Base-by-base conservation (phyloP, 2,329 filamentous ascomycete genomes). In the Laburnicola sp. region DNA sequence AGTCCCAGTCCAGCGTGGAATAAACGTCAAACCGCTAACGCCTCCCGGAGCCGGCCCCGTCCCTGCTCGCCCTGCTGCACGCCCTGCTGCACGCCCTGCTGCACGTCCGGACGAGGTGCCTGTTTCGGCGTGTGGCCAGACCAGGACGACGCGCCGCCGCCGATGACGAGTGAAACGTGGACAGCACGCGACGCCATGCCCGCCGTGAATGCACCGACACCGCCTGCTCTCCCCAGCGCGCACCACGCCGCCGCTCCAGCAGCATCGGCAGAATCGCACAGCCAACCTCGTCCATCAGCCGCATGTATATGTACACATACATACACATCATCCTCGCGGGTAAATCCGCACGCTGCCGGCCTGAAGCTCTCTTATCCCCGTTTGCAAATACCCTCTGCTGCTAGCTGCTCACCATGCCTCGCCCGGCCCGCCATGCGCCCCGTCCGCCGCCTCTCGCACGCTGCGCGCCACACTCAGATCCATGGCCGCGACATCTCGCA, bases 11-110 rank as follows among this genome's bases (percentile, higher is more conserved):
- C 50, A 57, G 62, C 60, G 68, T 67, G 67, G 70, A 71, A 71
- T 71, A 67, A 70, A 71, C 66, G 62, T 69, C 59, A 68, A 72
- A 71, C 68, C 62, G 58, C 66, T 65, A 68, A 68, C 60, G 62
- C 59, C 63, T 62, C 58, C 60, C 63, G 58, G 34, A 48, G 47
- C 63, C 59, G 66, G 62, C 65, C 64, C 61, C 60, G 59, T 62
- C 66, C 65, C 64, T 68, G 65, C 50, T 22, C 42, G 49, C 44
- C 51, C 40, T 59, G 62, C 64, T n/a, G n/a, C n/a, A n/a, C n/a
- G n/a, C n/a, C n/a, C n/a, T n/a, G n/a, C n/a, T n/a, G n/a, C n/a
- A n/a, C n/a, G n/a, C n/a, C n/a, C n/a, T n/a, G n/a, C n/a, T n/a
- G n/a, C n/a, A 65, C 60, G 60, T 54, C 57, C 66, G 69, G 69